Percentiles rank a stretch among this genome's conserved stretches.
Conservation (phyloP, 2,329 filamentous ascomycete species). For the Exserohilum rostratum region DNA sequence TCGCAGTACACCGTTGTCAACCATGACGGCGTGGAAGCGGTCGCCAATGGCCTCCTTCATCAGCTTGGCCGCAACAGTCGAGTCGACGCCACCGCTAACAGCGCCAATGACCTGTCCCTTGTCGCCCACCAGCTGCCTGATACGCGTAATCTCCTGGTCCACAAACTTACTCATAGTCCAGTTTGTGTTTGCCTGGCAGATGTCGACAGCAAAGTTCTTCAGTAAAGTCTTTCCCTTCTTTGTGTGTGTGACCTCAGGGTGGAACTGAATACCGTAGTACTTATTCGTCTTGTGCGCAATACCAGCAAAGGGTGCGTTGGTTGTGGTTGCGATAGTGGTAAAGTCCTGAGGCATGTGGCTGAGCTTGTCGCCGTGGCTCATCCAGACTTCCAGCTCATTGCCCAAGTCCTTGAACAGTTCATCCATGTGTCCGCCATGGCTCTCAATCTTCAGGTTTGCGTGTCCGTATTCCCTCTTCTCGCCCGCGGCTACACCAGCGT, state of each 20-base stretch:
- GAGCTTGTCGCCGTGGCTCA: constrained; percentile 91
- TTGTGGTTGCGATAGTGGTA: constrained; percentile 73
- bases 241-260: constrained; percentile 83
- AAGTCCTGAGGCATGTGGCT: constrained; percentile 75
- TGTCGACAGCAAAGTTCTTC: constrained; percentile 81
- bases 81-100: constrained; percentile 85
- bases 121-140: constrained; percentile 80
- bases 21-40: constrained; percentile 81
- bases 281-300: constrained; percentile 74
- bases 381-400: constrained; percentile 75
- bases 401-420: constrained; percentile 78
- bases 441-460: constrained; percentile 67
- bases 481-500: constrained; percentile 66
- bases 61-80: constrained; percentile 82
- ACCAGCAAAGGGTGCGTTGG: constrained; percentile 78
- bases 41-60: constrained; percentile 87
- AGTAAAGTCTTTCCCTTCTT: constrained; percentile 72
- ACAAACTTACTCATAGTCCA: constrained; percentile 90
- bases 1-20: constrained; percentile 86
- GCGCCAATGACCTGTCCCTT: constrained; percentile 82
- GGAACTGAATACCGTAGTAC: constrained; percentile 85
- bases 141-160: constrained; percentile 78
- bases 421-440: constrained; percentile 68
- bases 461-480: constrained; percentile 74
- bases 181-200: constrained; percentile 76